Conservation (phyloP, 495 filamentous ascomycete species). For the Neurospora tetraspora region DNA sequence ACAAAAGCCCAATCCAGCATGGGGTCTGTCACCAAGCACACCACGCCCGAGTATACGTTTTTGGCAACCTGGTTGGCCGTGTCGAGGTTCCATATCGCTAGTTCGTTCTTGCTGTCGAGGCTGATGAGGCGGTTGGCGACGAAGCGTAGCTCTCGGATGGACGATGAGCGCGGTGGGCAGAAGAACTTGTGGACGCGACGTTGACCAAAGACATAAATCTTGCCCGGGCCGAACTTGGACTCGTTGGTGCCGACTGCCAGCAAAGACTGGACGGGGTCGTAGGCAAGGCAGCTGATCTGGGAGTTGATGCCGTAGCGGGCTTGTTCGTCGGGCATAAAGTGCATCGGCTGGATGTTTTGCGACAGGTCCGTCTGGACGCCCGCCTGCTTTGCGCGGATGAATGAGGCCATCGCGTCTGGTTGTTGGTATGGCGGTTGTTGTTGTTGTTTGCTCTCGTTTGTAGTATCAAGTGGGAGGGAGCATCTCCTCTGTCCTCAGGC, state of each 20-base stretch:
- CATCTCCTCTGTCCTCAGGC: not conserved
- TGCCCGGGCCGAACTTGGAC: slow-evolving; percentile 63
- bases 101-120: slow-evolving; percentile 73
- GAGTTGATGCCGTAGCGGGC: slow-evolving; percentile 80
- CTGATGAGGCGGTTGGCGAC: slow-evolving; percentile 67
- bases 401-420: slow-evolving; percentile 56
- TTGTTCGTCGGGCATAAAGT: slow-evolving; percentile 77
- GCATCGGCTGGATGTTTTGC: slow-evolving; percentile 57
- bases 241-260: slow-evolving; percentile 86
- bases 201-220: slow-evolving; percentile 88
- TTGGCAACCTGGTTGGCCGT: slow-evolving; percentile 47
- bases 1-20: slow-evolving; percentile 86
- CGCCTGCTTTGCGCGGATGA: slow-evolving; percentile 84
- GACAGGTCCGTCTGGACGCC: slow-evolving; percentile 88
- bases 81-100: slow-evolving; percentile 65
- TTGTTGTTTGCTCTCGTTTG: not conserved
- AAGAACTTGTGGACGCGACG: slow-evolving; percentile 66
- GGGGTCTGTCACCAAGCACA: slow-evolving; percentile 66
- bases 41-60: slow-evolving; percentile 66
- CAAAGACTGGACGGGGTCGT: slow-evolving; percentile 88
- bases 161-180: slow-evolving; percentile 47
- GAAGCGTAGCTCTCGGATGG: slow-evolving; percentile 32
- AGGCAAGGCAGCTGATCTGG: slow-evolving; percentile 70
- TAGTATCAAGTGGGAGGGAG: not conserved
- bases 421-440: not conserved